phyloP scores from a whole-genome alignment of 257 asterid species.

The Solanum okadae region DNA sequence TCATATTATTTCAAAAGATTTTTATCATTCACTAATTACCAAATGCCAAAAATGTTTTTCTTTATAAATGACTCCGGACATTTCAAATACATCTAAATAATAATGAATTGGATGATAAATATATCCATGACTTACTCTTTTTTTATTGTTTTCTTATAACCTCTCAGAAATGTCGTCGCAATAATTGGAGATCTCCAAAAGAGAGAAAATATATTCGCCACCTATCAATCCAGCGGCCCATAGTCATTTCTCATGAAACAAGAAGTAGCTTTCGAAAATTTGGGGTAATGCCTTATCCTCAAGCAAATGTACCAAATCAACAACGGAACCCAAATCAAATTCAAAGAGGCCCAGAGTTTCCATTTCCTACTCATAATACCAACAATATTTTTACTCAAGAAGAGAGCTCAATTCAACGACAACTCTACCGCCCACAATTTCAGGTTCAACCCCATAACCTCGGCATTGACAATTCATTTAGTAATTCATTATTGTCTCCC shows the following conservation, averaged over 20 bases:
- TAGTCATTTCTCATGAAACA: neutral
- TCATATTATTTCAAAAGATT: neutral
- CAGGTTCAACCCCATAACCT: neutral
- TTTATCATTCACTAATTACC: neutral
- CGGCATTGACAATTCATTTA: neutral
- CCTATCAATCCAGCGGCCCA: no score
- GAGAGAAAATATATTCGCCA: neutral
- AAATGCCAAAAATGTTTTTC: neutral
- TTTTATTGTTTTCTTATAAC: neutral
- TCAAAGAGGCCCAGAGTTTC: neutral
- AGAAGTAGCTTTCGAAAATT: neutral
- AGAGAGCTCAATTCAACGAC: neutral
- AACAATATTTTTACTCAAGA: neutral
- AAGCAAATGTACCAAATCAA: neutral
- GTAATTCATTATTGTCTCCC: neutral
- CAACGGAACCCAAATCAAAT: neutral
- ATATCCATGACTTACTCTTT: neutral
- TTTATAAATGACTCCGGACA: neutral
- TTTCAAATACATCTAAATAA: neutral
- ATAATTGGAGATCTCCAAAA: conserved; percentile 13
- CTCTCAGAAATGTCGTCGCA: conserved; percentile 22
- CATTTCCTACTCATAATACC: neutral
- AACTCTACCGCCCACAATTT: neutral
- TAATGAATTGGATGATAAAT: neutral
- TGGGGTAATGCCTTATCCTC: conserved; percentile 12